Conservation (phyloP, 2,329 filamentous ascomycete genomes). For the Mycosphaerelloides madeirae region DNA sequence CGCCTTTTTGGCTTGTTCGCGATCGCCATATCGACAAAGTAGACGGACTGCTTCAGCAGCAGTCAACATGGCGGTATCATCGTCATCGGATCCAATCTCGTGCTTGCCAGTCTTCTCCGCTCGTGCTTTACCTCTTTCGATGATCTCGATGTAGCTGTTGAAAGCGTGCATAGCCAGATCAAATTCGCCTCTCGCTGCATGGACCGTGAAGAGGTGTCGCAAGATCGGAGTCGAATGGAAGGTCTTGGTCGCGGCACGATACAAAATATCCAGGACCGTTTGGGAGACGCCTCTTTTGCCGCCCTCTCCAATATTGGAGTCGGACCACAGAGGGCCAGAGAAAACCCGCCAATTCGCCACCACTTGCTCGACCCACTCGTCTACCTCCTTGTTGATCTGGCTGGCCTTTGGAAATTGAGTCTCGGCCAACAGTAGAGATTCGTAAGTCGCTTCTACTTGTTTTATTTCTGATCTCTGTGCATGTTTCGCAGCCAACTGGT, state of each 20-base stretch:
- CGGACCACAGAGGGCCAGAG: constrained; percentile 73
- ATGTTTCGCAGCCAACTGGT: constrained; percentile 29
- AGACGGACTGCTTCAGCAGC: constrained; percentile 74
- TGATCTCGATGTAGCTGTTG: constrained; percentile 84
- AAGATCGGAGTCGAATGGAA: constrained; percentile 92
- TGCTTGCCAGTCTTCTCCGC: constrained; percentile 67
- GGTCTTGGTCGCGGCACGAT: constrained; percentile 84
- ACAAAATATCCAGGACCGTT: constrained; percentile 76
- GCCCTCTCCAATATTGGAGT: constrained; percentile 74
- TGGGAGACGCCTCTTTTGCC: constrained; percentile 71
- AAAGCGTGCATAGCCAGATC: constrained; percentile 87
- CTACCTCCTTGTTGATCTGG: constrained; percentile 71
- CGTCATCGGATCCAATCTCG: constrained; percentile 70
- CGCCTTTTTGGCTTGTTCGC: constrained; percentile 73
- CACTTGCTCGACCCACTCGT: constrained; percentile 73
- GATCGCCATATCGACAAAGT: constrained; percentile 75
- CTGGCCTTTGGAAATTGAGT: constrained; percentile 80
- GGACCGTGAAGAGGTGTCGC: constrained; percentile 79
- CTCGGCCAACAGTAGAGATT: constrained; percentile 70
- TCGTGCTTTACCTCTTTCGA: constrained; percentile 77
- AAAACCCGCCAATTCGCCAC: constrained; percentile 82
- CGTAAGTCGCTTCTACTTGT: constrained; percentile 72
- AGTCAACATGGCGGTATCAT: constrained; percentile 70
- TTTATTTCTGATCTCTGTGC: constrained; percentile 70
- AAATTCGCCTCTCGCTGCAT: constrained; percentile 83